Evolutionary conservation across 495 filamentous ascomycete genomes (phyloP), one percentile per base, ranked within the genome.

Genomic region (Haplographium delicatum): DNA sequence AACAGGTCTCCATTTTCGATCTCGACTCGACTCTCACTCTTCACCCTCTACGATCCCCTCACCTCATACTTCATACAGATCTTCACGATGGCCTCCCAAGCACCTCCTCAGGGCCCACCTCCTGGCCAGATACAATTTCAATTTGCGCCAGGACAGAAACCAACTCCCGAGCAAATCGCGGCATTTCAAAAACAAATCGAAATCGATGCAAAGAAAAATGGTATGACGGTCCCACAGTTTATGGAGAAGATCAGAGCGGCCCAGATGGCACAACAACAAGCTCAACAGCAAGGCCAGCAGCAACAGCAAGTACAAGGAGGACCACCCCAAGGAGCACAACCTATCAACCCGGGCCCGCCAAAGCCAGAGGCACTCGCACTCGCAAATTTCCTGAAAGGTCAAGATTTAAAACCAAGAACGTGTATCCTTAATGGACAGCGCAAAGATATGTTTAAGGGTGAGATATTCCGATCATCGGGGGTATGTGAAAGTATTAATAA

Each of bases 371-470:
- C 90, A 4, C 61, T 96, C 18, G 89, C 90, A 15, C 80, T 99
- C 20, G 94, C 94, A 57, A 84, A 89, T 60, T 99, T 91, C 72
- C 72, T 99, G 44, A 79, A 82, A 54, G 70, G 78, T 44, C 91
- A 96, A 69, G 76, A 88, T 56, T 72, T 99, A 55, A 99, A 99
- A 78, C 73, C 81, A 35, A 77, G 94, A 56, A 96, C 93, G 23
- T 89, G 85, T 69, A 94, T 99, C 50, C 74, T 96, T 57, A 90
- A 96, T 59, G 94, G 93, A 54, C 91, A 97, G 72, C 78, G 94
- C 50, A 97, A 96, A 71, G 91, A 99, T 55, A 90, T 99, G 83
- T 97, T 99, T 70, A 88, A 85, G 77, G 86, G 91, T 95, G 68
- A 44, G 62, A 41, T 1, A 27, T 11, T 6, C 26, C 22, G 10